These are phyloP conservation scores for Conticribra guillardii DNA, from an alignment of 108 stramenopile genomes.

Conservation along the genomic window DNA sequence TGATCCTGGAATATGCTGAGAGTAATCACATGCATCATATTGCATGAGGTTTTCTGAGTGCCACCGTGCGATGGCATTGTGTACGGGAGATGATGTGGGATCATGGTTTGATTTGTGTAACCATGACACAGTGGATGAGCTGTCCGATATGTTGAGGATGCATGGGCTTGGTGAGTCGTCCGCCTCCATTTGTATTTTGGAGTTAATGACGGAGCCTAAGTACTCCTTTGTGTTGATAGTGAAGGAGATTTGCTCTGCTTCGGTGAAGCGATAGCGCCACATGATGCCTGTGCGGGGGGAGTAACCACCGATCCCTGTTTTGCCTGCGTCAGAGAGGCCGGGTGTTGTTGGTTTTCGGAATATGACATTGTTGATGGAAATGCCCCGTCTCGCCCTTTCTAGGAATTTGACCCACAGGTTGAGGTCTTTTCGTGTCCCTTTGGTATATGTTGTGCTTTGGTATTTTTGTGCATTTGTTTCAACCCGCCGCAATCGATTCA, in stretches of 20 bases:
- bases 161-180: constrained; percentile 8
- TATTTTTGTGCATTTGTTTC: background rate
- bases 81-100: no score
- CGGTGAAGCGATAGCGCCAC: constrained; percentile 21
- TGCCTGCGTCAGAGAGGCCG: background rate
- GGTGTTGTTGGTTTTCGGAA: constrained; percentile 15
- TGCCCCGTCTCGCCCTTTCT: background rate
- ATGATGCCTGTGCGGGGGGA: background rate
- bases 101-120: no score
- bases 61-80: constrained; percentile 10
- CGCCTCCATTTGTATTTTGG: background rate
- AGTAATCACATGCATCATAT: constrained; percentile 10
- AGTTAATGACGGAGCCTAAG: background rate
- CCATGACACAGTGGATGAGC: constrained; percentile 5
- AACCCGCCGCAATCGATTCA: constrained; percentile 10
- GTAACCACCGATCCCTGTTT: constrained; percentile 23
- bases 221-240: constrained; percentile 17
- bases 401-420: constrained; percentile 24
- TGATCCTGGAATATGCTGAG: constrained; percentile 13
- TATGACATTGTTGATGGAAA: constrained; percentile 28
- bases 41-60: constrained; percentile 1
- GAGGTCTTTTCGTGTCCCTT: constrained; percentile 5
- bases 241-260: constrained; percentile 6
- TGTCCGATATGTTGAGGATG: constrained; percentile 12
- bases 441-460: background rate